These are phyloP conservation scores for Filobasidium wieringae DNA, from an alignment of 768 basidiomycete genomes.

Conservation along the genomic window DNA sequence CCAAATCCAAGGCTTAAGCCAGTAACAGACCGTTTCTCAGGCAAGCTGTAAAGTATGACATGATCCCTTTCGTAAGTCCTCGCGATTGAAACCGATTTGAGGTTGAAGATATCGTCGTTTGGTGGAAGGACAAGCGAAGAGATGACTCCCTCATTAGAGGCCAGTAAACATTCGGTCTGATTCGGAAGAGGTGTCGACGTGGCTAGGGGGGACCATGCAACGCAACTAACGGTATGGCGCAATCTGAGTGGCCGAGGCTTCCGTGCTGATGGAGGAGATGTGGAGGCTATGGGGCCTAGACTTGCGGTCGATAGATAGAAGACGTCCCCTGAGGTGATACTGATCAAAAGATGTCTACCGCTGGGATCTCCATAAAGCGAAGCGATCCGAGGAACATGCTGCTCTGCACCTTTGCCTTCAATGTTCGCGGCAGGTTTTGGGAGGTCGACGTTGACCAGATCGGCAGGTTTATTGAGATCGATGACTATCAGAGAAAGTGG, in stretches of 20 bases:
- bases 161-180: constrained; percentile 78
- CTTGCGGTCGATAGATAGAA: constrained; percentile 67
- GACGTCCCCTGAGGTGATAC: constrained; percentile 77
- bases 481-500: constrained; percentile 74
- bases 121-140: constrained; percentile 74
- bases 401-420: constrained; percentile 27
- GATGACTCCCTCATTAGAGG: constrained; percentile 69
- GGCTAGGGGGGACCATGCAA: constrained; percentile 75
- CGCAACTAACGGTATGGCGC: constrained; percentile 75
- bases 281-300: constrained; percentile 15
- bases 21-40: constrained; percentile 69
- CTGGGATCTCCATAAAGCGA: constrained; percentile 87
- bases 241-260: constrained; percentile 67
- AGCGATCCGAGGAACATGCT: constrained; percentile 50
- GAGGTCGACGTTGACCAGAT: constrained; percentile 58
- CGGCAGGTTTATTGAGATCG: constrained; percentile 75
- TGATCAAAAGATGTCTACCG: constrained; percentile 76
- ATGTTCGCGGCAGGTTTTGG: constrained; percentile 49
- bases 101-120: constrained; percentile 75
- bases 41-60: constrained; percentile 43
- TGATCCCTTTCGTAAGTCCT: constrained; percentile 38
- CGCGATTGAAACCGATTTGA: constrained; percentile 48
- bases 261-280: constrained; percentile 49
- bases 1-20: constrained; percentile 74
- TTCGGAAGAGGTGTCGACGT: constrained; percentile 52